These are phyloP conservation scores for Geranomyces variabilis DNA, from an alignment of 192 early-diverging fungal genomes.

Conservation along the genomic window DNA sequence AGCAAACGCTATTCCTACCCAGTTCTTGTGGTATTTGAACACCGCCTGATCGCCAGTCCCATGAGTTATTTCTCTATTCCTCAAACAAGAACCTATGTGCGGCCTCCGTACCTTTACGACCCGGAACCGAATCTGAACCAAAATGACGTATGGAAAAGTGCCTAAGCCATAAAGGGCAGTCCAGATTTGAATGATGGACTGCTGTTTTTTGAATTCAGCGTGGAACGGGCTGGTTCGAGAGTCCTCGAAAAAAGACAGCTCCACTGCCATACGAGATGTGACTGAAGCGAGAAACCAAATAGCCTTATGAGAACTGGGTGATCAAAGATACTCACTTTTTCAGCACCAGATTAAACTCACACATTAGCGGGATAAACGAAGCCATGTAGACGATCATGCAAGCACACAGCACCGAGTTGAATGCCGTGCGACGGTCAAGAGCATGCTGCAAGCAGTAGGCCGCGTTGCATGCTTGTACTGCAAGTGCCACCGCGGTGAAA, in stretches of 20 bases:
- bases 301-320: too few species aligned
- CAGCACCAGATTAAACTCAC: background rate
- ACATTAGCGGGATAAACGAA: conserved; percentile 21
- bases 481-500: conserved; percentile 18
- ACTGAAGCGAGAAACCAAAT: background rate
- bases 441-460: conserved; percentile 1
- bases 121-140: conserved; percentile 35
- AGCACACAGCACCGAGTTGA: conserved; percentile 7
- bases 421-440: background rate
- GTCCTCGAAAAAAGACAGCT: conserved; percentile 1
- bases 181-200: conserved; percentile 16
- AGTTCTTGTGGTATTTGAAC: conserved; percentile 13
- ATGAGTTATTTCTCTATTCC: too few species aligned
- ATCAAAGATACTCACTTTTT: background rate
- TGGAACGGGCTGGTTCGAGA: conserved; percentile 1
- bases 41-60: too few species aligned
- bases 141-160: conserved; percentile 26
- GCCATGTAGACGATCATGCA: conserved; percentile 11
- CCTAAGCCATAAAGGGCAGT: conserved; percentile 19
- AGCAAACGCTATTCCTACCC: conserved; percentile 10
- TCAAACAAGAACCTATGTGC: too few species aligned
- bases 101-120: conserved; percentile 11
- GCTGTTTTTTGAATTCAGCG: background rate
- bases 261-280: conserved; percentile 5
- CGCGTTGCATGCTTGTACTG: conserved; percentile 6